Evolutionary conservation across 1,284 basidiomycete species (phyloP).

Genomic region (Chondrostereum purpureum): DNA sequence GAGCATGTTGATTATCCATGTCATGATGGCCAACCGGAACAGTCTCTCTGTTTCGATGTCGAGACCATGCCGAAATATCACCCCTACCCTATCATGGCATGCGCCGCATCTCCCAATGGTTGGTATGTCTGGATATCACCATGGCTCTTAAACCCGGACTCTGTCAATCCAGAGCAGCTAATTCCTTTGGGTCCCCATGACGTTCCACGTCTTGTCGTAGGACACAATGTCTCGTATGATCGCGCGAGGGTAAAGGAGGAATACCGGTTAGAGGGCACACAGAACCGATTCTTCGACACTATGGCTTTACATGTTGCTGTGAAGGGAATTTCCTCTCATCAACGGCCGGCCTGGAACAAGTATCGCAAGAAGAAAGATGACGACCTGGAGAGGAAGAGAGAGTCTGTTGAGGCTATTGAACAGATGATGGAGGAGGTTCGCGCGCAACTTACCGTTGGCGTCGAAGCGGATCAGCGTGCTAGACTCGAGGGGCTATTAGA

Average conservation of each 20-base stretch:
- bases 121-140: slow-evolving; percentile 99
- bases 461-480: slow-evolving; percentile 27
- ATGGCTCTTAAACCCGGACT: slow-evolving; percentile 71
- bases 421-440: slow-evolving; percentile 43
- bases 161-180: slow-evolving; percentile 61
- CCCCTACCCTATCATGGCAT: slow-evolving; percentile 85
- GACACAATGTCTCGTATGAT: slow-evolving; percentile 96
- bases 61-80: slow-evolving; percentile 87
- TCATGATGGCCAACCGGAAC: slow-evolving; percentile 57
- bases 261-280: slow-evolving; percentile 66
- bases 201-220: slow-evolving; percentile 68
- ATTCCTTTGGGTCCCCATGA: slow-evolving; percentile 63
- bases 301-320: slow-evolving; percentile 94
- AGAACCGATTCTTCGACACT: slow-evolving; percentile 88
- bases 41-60: slow-evolving; percentile 86
- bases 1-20: slow-evolving; percentile 58
- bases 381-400: slow-evolving; percentile 44
- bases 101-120: slow-evolving; percentile 73
- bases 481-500: slow-evolving; percentile 37
- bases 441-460: slow-evolving; percentile 38
- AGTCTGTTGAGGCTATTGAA: slow-evolving; percentile 51
- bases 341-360: slow-evolving; percentile 89
- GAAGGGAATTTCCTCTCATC: slow-evolving; percentile 91
- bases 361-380: slow-evolving; percentile 63
- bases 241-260: slow-evolving; percentile 82